Evolutionary conservation across 2,329 filamentous ascomycete genomes (phyloP).

Genomic region (Colletotrichum shisoi): DNA sequence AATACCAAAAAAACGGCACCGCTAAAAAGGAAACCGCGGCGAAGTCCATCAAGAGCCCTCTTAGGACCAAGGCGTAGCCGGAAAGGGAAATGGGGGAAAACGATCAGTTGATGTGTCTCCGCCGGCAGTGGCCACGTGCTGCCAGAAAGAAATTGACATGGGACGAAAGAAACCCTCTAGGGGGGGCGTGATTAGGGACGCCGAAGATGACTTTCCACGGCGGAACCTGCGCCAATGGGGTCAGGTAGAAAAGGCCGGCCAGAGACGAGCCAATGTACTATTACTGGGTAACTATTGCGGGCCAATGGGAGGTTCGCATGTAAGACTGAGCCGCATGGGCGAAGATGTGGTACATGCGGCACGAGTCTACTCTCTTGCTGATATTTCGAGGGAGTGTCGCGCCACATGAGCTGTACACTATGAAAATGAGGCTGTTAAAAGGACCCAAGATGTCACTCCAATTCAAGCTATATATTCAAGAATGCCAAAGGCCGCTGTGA

Average conservation of each 20-base stretch:
- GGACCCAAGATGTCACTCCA: slow-evolving; percentile 22
- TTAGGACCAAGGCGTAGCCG: neutral
- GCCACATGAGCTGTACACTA: slow-evolving; percentile 24
- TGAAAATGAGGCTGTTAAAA: neutral
- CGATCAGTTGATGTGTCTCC: neutral
- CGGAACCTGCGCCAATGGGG: neutral
- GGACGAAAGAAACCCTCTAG: no score
- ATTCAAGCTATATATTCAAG: slow-evolving; percentile 11
- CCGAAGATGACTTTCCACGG: neutral
- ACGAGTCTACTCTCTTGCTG: neutral
- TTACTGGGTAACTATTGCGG: neutral
- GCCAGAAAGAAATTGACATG: no score
- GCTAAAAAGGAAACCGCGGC: slow-evolving; percentile 34
- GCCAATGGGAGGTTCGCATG: neutral
- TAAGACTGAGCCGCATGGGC: neutral
- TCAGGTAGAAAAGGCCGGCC: neutral
- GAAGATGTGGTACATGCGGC: neutral
- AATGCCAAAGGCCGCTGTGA: neutral
- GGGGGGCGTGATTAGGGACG: neutral
- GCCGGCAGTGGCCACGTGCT: no score
- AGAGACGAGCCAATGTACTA: slow-evolving; percentile 3
- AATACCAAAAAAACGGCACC: slow-evolving; percentile 42
- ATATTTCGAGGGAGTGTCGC: neutral
- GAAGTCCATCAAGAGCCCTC: slow-evolving; percentile 29
- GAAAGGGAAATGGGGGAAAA: no score